Evolutionary conservation across 2,329 filamentous ascomycete species (phyloP), one percentile per base, ranked within the genome.

Genomic region (Xylaria sp.): DNA sequence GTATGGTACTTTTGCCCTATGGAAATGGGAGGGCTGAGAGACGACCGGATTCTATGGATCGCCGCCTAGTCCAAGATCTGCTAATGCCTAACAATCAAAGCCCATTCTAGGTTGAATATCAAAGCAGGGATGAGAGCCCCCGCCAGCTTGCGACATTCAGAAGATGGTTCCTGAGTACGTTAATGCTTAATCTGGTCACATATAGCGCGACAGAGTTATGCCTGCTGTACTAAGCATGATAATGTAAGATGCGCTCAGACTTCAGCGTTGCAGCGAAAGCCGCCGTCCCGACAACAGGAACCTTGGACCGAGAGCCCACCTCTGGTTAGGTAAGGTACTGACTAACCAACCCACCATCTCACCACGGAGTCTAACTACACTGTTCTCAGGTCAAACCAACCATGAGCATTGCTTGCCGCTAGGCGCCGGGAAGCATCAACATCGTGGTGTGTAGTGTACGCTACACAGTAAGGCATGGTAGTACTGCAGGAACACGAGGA

Each of bases 261-360:
- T 56, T 59, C 23, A 35, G 40, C 45, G 63, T 65, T 60, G 17
- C 63, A 65, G 40, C 50, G 59, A 40, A 52, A 63, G 63, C 63
- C 63, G 63, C 54, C 62, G 57, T 62, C 63, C 63, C 63, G 63
- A 57, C 63, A 62, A 55, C 63, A 59, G 63, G 49, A 60, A 62
- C 49, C 46, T 65, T 65, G 63, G 60, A 51, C 63, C 63, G 63
- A 56, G 59, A 65, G 55, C 45, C 63, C 63, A 62, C 50, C 63
- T 28, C 51, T 45, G 43, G 49, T 49, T 60, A 57, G 53, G 51
- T 50, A 57, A 65, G 55, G 56, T 46, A 49, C 38, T 52, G 15
- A 40, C 54, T 58, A 53, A 40, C 54, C 54, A 53, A 53, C 19
- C 25, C 35, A n/a, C 37, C 12, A 8, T 52, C 17, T 21, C 52